Evolutionary conservation across 1,284 basidiomycete genomes (phyloP), one percentile per base, ranked within the genome.

Genomic region (Leccinum pallidistipes): DNA sequence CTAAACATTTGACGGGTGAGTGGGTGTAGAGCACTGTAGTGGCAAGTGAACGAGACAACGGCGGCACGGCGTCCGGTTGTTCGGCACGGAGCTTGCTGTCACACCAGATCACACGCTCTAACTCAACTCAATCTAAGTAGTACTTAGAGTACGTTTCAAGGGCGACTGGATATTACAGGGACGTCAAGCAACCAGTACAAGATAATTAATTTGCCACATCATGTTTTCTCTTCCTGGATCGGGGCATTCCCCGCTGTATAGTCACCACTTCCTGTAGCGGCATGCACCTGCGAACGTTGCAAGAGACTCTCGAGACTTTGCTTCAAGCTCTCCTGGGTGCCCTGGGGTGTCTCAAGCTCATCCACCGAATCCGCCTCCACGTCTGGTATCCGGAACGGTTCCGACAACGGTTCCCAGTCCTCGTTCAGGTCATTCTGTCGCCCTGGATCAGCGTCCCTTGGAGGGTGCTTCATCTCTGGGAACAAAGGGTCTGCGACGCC

Each of bases 401-500:
- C 62, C 12, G 71, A 63, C 61, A 72, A 62, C 2, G 71, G 71
- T 12, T 74, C 70, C 71, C 71, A 72, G 1, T 60, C 73, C 34
- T 24, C 11, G 9, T 27, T 29, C 12, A n/a, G 27, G 50, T 58
- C 57, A 11, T 29, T 55, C 45, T 32, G 47, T 40, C 10, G 60
- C 12, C n/a, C 57, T 12, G 57, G 57, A 58, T 70, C 61, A 45
- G 51, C 5, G 6, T 59, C 58, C 3, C 5, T 34, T 9, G 5
- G 16, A 36, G 21, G 49, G 18, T 57, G 57, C 32, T 32, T 58
- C 60, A 71, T 76, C 40, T 74, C 71, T 55, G 73, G 69, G 53
- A 73, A 76, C 36, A 71, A 62, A 3, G 74, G 72, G 52, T 73
- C 72, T 36, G 73, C 65, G 18, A 74, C 62, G 21, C 65, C 71